Evolutionary conservation across 1,284 basidiomycete species (phyloP).

Genomic region (Xerocomus amazonicus): DNA sequence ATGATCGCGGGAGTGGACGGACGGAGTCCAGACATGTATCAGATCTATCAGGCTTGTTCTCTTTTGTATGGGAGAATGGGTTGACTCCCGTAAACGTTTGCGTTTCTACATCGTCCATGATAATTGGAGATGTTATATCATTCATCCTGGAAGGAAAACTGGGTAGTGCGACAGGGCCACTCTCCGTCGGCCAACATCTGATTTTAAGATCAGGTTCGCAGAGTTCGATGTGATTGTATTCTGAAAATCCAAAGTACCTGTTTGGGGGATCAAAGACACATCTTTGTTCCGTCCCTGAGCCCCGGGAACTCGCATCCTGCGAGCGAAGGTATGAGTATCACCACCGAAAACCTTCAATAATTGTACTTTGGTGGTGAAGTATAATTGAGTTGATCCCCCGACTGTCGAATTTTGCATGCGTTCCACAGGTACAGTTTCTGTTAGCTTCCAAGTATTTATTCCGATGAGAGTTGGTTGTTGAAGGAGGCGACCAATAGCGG

Average conservation of each 20-base stretch:
- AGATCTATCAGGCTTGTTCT: background rate
- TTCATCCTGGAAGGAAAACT: background rate
- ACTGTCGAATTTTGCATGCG: background rate
- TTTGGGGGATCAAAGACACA: background rate
- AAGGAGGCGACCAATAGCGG: slow-evolving; percentile 31
- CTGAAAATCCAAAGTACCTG: background rate
- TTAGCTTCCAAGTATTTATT: slow-evolving; percentile 2
- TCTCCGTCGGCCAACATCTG: background rate
- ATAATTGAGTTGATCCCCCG: background rate
- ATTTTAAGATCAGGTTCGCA: background rate
- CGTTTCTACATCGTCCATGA: slow-evolving; percentile 2
- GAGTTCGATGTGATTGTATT: background rate
- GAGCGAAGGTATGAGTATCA: slow-evolving; percentile 7
- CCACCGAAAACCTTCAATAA: background rate
- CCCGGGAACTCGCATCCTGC: slow-evolving; percentile 5
- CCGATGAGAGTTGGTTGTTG: slow-evolving; percentile 21
- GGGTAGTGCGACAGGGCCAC: background rate
- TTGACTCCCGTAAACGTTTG: background rate
- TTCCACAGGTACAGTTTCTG: background rate
- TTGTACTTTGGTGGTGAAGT: slow-evolving; percentile 13
- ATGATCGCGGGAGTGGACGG: slow-evolving; percentile 17
- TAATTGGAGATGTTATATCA: background rate
- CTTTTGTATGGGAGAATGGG: background rate
- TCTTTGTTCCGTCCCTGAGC: background rate
- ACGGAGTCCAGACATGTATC: background rate